These are phyloP conservation scores for Phytophthora podocarpi DNA, from an alignment of 352 stramenopile genomes.

Conservation along the genomic window DNA sequence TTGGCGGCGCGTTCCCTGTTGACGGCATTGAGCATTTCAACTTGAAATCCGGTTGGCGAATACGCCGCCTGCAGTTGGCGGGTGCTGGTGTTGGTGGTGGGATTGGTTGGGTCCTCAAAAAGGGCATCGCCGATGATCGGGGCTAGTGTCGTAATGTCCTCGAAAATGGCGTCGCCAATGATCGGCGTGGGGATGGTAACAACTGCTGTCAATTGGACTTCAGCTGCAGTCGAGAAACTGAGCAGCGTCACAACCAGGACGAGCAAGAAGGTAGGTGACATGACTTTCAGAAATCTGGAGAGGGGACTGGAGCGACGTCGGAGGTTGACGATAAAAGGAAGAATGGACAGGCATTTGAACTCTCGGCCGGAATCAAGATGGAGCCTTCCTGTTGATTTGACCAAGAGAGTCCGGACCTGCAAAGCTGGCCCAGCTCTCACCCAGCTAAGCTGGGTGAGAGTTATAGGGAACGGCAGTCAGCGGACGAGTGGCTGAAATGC, in stretches of 20 bases:
- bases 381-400: constrained; percentile 5
- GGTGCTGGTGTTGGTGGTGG: background rate
- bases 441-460: no score
- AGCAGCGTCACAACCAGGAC: constrained; percentile 16
- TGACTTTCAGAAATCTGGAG: constrained; percentile 6
- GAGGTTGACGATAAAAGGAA: constrained; percentile 18
- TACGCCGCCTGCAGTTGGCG: constrained; percentile 29
- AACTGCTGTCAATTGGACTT: constrained; percentile 1
- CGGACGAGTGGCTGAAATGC: no score
- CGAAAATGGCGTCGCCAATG: constrained; percentile 27
- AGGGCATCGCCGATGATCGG: constrained; percentile 28
- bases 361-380: background rate
- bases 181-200: constrained; percentile 19
- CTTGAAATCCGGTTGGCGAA: constrained; percentile 25
- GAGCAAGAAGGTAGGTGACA: constrained; percentile 13
- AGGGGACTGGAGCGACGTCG: background rate
- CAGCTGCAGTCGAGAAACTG: constrained; percentile 5
- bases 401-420: no score
- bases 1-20: constrained; percentile 51
- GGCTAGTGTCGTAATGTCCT: constrained; percentile 20
- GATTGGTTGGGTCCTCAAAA: constrained; percentile 16
- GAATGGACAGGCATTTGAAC: constrained; percentile 20
- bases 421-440: no score
- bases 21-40: constrained; percentile 49
- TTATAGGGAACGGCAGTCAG: no score